Evolutionary conservation across 2,329 filamentous ascomycete genomes (phyloP), one percentile per base, ranked within the genome.

Genomic region (Ophiostoma quercus): DNA sequence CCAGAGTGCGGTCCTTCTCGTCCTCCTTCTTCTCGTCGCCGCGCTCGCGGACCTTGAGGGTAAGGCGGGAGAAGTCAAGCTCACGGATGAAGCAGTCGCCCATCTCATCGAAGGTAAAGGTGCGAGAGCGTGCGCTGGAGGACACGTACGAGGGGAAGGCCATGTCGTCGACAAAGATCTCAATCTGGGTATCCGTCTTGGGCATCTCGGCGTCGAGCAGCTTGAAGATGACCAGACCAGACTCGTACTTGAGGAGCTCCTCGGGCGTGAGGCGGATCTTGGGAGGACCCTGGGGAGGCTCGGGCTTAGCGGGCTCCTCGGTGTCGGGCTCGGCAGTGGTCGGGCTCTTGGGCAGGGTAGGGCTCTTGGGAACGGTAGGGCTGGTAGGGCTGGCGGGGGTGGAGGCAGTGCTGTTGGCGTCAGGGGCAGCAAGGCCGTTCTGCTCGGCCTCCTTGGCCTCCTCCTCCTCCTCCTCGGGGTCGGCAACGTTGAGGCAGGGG

Each of bases 61-160:
- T 98, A 71, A 99, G 88, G 74, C 90, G 91, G 2, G 95, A 99
- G 75, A 97, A 94, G 73, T 99, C 96, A n/a, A 99, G 85, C 79
- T 99, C 95, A 72, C 95, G 92, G 71, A 99, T 91, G 80, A 99
- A 93, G 69, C 93, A 95, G 79, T 99, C 95, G 67, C 94, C 94
- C 76, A 94, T 93, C 80, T 99, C 95, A 74, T 95, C 92, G 79
- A 98, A 92, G 68, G 87, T 91, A 76, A 89, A 86, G 12, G 84
- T 82, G 74, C 84, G 90, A 57, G 84, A 85, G 76, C 87, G 89
- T 41, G 93, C 90, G 73, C 88, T 92, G 0, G 91, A 88, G 12
- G 93, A 96, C 1, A 87, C 84, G 77, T 97, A 98, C 0, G 93
- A 91, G 0, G 95, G 90, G 81, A 95, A 98, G 41, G 92, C 87